Conservation (phyloP, 306 rosid genomes). For the Mimosa bimucronata region DNA sequence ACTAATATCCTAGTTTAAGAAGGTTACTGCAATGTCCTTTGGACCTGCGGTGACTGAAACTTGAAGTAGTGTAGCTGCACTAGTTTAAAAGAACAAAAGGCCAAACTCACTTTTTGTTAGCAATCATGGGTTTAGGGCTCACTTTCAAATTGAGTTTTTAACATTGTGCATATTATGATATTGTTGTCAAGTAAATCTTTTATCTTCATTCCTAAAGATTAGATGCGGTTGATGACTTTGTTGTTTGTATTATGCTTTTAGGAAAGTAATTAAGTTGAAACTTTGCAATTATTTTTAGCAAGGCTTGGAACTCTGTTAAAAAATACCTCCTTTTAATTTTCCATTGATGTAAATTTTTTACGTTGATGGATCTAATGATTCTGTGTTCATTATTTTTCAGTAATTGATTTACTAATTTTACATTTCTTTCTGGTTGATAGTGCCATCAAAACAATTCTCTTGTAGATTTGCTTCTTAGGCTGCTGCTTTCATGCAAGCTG, state of each 20-base stretch:
- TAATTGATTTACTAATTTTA: background rate
- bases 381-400: background rate
- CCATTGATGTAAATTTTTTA: conserved; percentile 17
- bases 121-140: background rate
- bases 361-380: background rate
- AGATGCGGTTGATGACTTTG: background rate
- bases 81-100: background rate
- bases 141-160: background rate
- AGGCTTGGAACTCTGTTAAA: background rate
- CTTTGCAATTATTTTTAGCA: background rate
- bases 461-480: background rate
- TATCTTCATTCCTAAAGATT: conserved; percentile 1
- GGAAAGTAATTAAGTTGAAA: background rate
- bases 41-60: background rate
- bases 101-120: background rate
- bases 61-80: background rate
- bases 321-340: background rate
- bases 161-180: background rate
- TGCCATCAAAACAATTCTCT: background rate
- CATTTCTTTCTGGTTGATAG: background rate
- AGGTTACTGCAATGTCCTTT: background rate
- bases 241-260: background rate
- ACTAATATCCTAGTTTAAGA: background rate
- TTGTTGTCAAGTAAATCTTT: background rate
- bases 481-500: background rate